Percentiles rank a stretch among this genome's conserved stretches.
Conservation (phyloP, 2,329 filamentous ascomycete genomes). For the Colletotrichum tropicale region DNA sequence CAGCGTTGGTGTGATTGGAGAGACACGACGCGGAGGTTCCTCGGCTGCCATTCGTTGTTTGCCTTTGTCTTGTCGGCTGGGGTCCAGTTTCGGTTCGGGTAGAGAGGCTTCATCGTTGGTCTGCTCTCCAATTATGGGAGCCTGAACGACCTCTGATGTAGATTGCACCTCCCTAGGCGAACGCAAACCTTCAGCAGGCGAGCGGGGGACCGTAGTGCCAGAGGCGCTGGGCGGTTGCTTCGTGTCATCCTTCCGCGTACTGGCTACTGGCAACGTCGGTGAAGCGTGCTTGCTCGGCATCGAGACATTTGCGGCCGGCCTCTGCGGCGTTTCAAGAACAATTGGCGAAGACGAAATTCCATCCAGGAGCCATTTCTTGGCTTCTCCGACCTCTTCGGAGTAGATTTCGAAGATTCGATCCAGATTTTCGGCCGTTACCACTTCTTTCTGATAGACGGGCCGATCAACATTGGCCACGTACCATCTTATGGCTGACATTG, state of each 20-base stretch:
- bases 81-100: neutral
- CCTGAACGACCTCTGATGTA: neutral
- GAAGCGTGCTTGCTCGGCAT: neutral
- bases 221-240: neutral
- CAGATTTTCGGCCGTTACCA: constrained; percentile 41
- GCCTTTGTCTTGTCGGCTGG: neutral
- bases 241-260: neutral
- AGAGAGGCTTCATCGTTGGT: neutral
- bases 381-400: constrained; percentile 26
- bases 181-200: neutral
- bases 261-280: neutral
- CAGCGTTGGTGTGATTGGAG: neutral
- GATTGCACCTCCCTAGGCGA: neutral
- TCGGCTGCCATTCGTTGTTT: neutral
- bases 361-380: neutral
- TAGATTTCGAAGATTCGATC: constrained; percentile 37
- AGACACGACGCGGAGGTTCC: neutral
- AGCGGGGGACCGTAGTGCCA: neutral
- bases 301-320: neutral
- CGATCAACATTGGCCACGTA: constrained; percentile 32
- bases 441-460: constrained; percentile 24
- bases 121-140: neutral
- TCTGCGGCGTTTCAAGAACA: neutral
- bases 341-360: neutral
- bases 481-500: constrained; percentile 46